Base-by-base conservation (phyloP, 2,329 filamentous ascomycete genomes). In the Paramyrothecium roridum region DNA sequence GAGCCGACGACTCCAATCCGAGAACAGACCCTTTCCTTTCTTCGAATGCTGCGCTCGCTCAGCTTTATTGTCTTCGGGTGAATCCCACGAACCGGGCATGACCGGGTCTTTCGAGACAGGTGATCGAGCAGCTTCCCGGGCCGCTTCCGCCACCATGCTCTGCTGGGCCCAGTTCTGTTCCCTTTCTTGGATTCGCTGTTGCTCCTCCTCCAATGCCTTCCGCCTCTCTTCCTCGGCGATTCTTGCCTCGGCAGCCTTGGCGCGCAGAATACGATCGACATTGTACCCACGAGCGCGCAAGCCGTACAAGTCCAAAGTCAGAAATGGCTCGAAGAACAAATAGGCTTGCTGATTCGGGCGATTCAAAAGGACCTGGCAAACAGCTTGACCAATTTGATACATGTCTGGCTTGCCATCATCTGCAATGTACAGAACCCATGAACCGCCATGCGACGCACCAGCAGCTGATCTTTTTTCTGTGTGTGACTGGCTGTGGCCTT, bases 211-310 rank as follows among this genome's bases (percentile, higher is more conserved):
- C 7, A 92, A 71, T 37, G 89, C 86, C 65, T 87, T 87, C 65
- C 88, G 86, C 50, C 90, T 83, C 68, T 91, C 86, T 64, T 90
- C 89, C 66, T 97, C 93, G 0, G 91, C 92, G 60, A 98, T 86
- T 52, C 90, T 85, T 7, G 91, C 90, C 70, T 98, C 92, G 2
- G 90, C 90, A 20, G 89, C 91, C 74, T 96, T 96, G 53, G 88
- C 88, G 40, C 91, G 85, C 21, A 99, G 80, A 59, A 99, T 98
- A 51, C 95, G 88, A 66, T 97, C 91, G 43, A 99, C 95, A 62
- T 99, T 98, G 78, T 97, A 98, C 2, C 95, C 95, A 60, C 95
- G 91, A 57, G 87, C 86, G 64, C 91, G 87, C 45, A 99, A 76
- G 52, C 93, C 87, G 49, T 89, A 83, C 22, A 99, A 79, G 63